Evolutionary conservation across 805 yeast species (phyloP), one percentile per base, ranked within the genome.

Genomic region (Ogataea sp.): DNA sequence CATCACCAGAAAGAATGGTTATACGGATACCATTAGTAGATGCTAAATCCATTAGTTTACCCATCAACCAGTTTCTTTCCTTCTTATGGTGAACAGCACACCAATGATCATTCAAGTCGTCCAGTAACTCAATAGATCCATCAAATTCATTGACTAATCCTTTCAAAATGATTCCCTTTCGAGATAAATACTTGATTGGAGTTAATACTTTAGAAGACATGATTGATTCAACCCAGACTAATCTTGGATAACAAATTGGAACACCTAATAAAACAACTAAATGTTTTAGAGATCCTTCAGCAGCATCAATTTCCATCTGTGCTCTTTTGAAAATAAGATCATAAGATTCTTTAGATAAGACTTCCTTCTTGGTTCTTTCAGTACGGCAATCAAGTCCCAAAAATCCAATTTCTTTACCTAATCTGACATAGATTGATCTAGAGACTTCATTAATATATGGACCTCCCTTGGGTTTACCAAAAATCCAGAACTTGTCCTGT

Each of bases 31-130:
- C 80, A 46, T 71, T 57, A 24, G 61, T 50, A 25, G 83, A 71
- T 3, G 90, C 87, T 51, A 88, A 77, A 33, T 73, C 73, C 45
- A 80, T 77, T 34, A 90, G 64, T 44, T 66, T 65, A 30, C 67
- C 69, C 45, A 89, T 63, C 30, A 90, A 67, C 47, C 57, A 55
- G 59, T 90, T 90, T 44, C 98, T 73, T 62, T 90, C 98, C 36
- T 61, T 60, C 58, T 90, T 93, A 63, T 90, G 98, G 56, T 80
- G 74, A 43, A 71, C 71, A 3, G 96, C 81, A 58, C 97, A 88
- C 98, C 98, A 90, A 63, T 90, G 97, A 57, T 90, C 98, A 54
- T 88, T 81, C 59, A 93, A 68, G 58, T 90, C 97, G 55, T 93
- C 97, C 48, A 93, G 70, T 14, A 90, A 75, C 61, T 90, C 97